phyloP scores from a whole-genome alignment of 306 rosid species.

The Sechiopsis laciniata region DNA sequence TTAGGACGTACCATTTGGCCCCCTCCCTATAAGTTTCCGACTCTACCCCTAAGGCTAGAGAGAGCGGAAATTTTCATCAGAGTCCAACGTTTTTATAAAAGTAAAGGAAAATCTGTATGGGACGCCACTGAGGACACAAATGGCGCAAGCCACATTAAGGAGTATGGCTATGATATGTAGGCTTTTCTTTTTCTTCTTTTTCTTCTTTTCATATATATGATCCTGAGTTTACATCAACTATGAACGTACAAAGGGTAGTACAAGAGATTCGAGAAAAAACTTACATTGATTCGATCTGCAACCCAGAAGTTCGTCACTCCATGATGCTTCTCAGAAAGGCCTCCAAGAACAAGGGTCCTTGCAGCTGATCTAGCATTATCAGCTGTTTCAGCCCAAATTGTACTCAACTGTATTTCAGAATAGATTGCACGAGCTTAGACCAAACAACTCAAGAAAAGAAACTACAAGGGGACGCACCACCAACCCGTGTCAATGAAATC shows the following conservation, averaged over 20 bases:
- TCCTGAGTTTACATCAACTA: not conserved
- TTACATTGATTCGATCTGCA: constrained; percentile 83
- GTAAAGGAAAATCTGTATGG: not conserved
- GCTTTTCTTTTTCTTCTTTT: not conserved
- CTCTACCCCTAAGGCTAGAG: not conserved
- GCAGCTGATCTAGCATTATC: constrained; percentile 94
- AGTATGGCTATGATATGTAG: not conserved
- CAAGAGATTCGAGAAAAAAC: constrained; percentile 19
- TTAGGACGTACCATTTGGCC: not conserved
- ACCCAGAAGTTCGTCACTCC: constrained; percentile 78
- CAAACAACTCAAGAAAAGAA: constrained; percentile 14
- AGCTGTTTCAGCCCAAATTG: constrained; percentile 98
- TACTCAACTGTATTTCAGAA: constrained; percentile 59
- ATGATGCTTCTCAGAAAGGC: constrained; percentile 76
- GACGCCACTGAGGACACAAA: not conserved
- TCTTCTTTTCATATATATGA: too few relatives aligned
- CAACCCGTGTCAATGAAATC: too few relatives aligned
- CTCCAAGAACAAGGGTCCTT: constrained; percentile 76
- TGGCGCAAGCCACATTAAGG: not conserved
- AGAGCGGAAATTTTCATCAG: not conserved
- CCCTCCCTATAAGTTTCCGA: not conserved
- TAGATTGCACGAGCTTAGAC: not conserved
- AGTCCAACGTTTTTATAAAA: not conserved
- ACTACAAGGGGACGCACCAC: not conserved
- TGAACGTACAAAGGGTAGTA: not conserved